A percentile compares a stretch with the other conserved stretches of the same genome.
phyloP scores from a whole-genome alignment of 495 filamentous ascomycete genomes.

The Usnea hakonensis region DNA sequence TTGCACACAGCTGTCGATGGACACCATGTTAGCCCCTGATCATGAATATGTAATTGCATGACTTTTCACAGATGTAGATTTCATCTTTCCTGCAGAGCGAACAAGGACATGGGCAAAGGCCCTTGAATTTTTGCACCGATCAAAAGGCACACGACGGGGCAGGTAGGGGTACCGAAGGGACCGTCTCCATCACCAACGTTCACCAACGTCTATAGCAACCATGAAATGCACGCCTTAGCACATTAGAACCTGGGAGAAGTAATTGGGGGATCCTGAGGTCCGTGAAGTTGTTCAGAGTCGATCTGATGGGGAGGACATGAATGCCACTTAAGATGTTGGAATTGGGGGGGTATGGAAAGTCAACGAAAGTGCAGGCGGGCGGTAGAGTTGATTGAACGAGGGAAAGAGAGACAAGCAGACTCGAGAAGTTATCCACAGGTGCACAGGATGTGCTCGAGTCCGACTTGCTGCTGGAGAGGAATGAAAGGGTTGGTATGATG shows the following conservation, averaged over 20 bases:
- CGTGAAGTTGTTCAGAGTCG: slow-evolving; percentile 8
- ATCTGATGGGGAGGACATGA: neutral
- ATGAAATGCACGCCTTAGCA: slow-evolving; percentile 13
- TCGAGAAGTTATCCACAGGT: neutral
- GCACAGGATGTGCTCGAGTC: neutral
- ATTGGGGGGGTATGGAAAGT: slow-evolving; percentile 1
- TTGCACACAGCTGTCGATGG: slow-evolving; percentile 54
- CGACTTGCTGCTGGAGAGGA: neutral
- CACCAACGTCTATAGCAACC: slow-evolving; percentile 7
- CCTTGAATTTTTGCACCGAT: neutral
- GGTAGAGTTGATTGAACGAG: neutral
- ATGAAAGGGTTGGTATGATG: neutral
- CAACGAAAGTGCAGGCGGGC: neutral
- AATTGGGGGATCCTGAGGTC: neutral
- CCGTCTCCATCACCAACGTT: slow-evolving; percentile 25
- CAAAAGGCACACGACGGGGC: slow-evolving; percentile 14
- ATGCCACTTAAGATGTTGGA: slow-evolving; percentile 6
- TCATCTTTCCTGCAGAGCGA: neutral
- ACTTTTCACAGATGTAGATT: neutral
- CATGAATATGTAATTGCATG: neutral
- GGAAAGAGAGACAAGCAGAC: neutral
- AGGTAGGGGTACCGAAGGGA: slow-evolving; percentile 23
- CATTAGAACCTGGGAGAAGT: slow-evolving; percentile 13
- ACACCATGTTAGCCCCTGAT: slow-evolving; percentile 5
- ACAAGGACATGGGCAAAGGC: neutral